These are phyloP conservation scores for Nannizzia gypsea DNA, from an alignment of 2,329 filamentous ascomycete genomes.

Conservation along the genomic window DNA sequence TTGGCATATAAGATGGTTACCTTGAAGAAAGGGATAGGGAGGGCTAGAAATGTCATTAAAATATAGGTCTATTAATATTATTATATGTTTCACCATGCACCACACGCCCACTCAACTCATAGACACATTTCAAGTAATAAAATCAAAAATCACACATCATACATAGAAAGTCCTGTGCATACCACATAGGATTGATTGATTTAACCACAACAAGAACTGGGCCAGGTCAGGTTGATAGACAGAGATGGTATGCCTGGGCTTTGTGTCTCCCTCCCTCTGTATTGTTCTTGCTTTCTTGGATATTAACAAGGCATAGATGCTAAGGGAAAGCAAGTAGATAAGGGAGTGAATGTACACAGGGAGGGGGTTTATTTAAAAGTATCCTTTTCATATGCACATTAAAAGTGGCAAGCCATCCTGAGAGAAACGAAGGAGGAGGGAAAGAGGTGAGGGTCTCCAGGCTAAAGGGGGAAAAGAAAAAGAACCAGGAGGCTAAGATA, in stretches of 20 bases:
- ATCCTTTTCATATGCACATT: background rate
- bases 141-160: slow-evolving; percentile 2
- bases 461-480: background rate
- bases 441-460: background rate
- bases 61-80: slow-evolving; percentile 4
- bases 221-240: background rate
- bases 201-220: background rate
- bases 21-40: background rate
- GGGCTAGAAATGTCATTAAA: background rate
- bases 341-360: slow-evolving; percentile 1
- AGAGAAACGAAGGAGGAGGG: background rate
- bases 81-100: slow-evolving; percentile 1
- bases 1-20: background rate
- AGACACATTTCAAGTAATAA: background rate
- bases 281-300: background rate
- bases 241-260: background rate
- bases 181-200: background rate
- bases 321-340: background rate
- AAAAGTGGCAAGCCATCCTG: background rate
- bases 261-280: background rate
- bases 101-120: slow-evolving; percentile 4
- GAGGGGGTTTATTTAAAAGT: background rate
- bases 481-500: background rate
- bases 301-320: background rate
- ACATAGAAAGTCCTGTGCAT: background rate